phyloP scores from a whole-genome alignment of 2,329 filamentous ascomycete genomes.

The Pyrenochaeta sp. region DNA sequence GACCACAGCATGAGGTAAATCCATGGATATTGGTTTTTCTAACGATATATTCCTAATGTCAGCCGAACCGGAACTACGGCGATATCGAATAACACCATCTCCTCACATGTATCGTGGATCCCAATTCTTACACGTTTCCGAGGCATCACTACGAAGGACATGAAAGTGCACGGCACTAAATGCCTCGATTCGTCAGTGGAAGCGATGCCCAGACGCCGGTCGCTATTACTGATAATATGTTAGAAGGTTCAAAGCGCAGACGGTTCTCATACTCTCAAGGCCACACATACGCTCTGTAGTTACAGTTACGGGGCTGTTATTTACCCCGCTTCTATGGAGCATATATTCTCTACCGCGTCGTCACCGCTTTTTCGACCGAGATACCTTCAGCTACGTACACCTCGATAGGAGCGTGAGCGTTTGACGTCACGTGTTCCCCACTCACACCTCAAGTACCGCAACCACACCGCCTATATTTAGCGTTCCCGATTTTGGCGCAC shows the following conservation, averaged over 20 bases:
- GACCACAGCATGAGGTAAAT: no score
- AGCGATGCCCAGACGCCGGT: no score
- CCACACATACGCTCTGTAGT: background rate
- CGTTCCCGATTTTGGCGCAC: background rate
- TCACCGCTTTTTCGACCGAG: background rate
- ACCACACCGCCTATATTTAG: conserved; percentile 4
- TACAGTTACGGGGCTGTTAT: background rate
- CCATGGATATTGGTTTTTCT: no score
- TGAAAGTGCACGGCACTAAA: background rate
- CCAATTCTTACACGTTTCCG: no score
- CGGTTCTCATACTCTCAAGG: background rate
- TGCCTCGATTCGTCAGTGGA: no score
- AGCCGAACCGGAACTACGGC: no score
- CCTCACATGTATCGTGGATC: no score
- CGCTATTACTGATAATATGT: background rate
- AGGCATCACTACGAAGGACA: background rate
- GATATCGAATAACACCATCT: no score
- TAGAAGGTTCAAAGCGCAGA: background rate
- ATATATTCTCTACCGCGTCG: background rate
- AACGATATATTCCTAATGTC: no score
- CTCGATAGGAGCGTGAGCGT: background rate
- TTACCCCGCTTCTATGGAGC: background rate
- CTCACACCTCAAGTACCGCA: background rate
- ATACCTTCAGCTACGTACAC: background rate
- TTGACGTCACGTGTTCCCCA: conserved; percentile 3